phyloP scores from a whole-genome alignment of 2,329 filamentous ascomycete species.

The Orbilia ellipsospora region DNA sequence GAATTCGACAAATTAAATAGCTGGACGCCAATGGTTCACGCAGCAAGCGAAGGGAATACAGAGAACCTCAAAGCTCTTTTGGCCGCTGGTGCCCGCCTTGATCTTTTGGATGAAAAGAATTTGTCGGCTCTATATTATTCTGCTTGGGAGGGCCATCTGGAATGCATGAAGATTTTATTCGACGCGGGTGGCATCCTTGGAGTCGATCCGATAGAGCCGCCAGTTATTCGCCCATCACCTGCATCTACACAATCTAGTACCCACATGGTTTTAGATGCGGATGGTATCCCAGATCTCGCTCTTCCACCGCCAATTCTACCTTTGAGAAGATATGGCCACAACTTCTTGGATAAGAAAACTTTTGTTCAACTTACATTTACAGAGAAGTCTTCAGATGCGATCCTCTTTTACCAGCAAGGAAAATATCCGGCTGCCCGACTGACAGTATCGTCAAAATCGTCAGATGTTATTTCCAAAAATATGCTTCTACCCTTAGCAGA shows the following conservation, averaged over 20 bases:
- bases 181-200: slow-evolving; percentile 63
- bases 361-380: slow-evolving; percentile 94
- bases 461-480: slow-evolving; percentile 95
- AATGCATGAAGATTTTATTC: slow-evolving; percentile 89
- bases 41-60: slow-evolving; percentile 94
- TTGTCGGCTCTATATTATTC: slow-evolving; percentile 98
- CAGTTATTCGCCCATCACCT: slow-evolving; percentile 58
- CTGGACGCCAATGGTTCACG: slow-evolving; percentile 96
- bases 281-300: slow-evolving; percentile 90
- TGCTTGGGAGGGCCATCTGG: slow-evolving; percentile 94
- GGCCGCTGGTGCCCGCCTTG: slow-evolving; percentile 79
- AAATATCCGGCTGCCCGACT: slow-evolving; percentile 95
- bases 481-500: slow-evolving; percentile 95
- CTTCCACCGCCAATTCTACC: slow-evolving; percentile 96
- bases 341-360: slow-evolving; percentile 97
- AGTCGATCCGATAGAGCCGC: slow-evolving; percentile 55
- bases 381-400: slow-evolving; percentile 75
- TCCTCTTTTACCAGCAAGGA: slow-evolving; percentile 95
- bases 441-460: slow-evolving; percentile 95
- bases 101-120: slow-evolving; percentile 88
- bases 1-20: slow-evolving; percentile 95
- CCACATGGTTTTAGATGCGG: slow-evolving; percentile 77
- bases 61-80: slow-evolving; percentile 85
- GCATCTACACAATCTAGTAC: slow-evolving; percentile 61
- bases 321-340: slow-evolving; percentile 92